Evolutionary conservation across 352 stramenopile genomes (phyloP).

Genomic region (Phytophthora tentaculata): DNA sequence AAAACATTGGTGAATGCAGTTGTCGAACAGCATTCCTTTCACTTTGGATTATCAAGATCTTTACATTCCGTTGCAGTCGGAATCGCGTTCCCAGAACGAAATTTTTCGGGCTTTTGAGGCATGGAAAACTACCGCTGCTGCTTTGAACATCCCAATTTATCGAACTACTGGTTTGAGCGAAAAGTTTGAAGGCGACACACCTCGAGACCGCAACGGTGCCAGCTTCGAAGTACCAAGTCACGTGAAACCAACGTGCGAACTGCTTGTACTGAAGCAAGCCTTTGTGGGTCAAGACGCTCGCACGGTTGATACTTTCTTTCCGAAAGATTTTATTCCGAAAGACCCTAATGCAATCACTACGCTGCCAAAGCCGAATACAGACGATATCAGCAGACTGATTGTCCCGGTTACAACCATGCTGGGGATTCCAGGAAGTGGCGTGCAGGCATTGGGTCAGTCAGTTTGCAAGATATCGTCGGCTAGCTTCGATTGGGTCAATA

Average conservation of each 20-base stretch:
- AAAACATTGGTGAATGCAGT: constrained; percentile 17
- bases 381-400: constrained; percentile 37
- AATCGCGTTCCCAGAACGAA: constrained; percentile 70
- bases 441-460: constrained; percentile 36
- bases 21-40: constrained; percentile 54
- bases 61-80: constrained; percentile 63
- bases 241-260: constrained; percentile 34
- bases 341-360: constrained; percentile 46
- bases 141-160: constrained; percentile 60
- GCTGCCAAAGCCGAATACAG: constrained; percentile 41
- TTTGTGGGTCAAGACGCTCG: constrained; percentile 26
- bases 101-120: constrained; percentile 55
- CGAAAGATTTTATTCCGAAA: constrained; percentile 66
- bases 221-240: constrained; percentile 24
- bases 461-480: constrained; percentile 58
- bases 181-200: constrained; percentile 48
- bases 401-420: constrained; percentile 68
- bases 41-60: constrained; percentile 29
- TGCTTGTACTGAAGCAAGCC: constrained; percentile 26
- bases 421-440: constrained; percentile 71
- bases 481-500: constrained; percentile 49
- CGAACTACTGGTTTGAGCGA: constrained; percentile 51
- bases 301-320: constrained; percentile 49
- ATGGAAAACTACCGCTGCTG: constrained; percentile 61
- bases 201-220: constrained; percentile 34